These are phyloP conservation scores for Blepharisma stoltei DNA, from an alignment of 73 alveolate genomes.

Conservation along the genomic window DNA sequence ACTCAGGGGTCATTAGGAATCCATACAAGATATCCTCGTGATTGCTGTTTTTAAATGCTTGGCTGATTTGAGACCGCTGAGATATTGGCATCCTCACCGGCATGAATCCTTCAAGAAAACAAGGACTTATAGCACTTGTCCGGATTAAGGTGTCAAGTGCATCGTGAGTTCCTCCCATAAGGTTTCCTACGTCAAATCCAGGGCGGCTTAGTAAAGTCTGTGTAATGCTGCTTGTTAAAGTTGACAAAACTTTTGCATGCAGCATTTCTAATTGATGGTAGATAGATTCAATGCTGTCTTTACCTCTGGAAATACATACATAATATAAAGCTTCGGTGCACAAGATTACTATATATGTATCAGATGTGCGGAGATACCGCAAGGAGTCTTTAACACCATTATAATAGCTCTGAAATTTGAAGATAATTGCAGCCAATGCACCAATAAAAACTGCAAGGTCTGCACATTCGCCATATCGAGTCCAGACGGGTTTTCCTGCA, in stretches of 20 bases:
- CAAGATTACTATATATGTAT: neutral
- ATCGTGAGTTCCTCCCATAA: constrained; percentile 22
- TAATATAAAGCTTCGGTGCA: constrained; percentile 21
- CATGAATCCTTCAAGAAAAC: constrained; percentile 9
- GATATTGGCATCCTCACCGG: constrained; percentile 10
- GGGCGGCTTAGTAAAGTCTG: neutral
- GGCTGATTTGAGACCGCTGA: neutral
- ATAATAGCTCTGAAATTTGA: neutral
- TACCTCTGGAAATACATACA: neutral
- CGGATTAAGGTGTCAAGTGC: neutral
- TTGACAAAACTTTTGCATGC: neutral
- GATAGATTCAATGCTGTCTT: constrained; percentile 4
- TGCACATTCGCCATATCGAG: constrained; percentile 20
- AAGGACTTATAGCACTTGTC: constrained; percentile 12
- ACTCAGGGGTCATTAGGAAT: constrained; percentile 6
- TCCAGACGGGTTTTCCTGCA: constrained; percentile 29
- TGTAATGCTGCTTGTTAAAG: constrained; percentile 9
- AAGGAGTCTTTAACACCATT: constrained; percentile 12
- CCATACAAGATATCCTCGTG: constrained; percentile 15
- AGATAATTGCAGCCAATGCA: constrained; percentile 8
- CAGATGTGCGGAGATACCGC: neutral
- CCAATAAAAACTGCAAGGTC: constrained; percentile 20
- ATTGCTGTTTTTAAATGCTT: neutral
- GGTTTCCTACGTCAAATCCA: neutral
- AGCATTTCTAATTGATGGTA: constrained; percentile 22